Evolutionary conservation across 345 rosid species (phyloP).

Genomic region (Streptanthus diversifolius): DNA sequence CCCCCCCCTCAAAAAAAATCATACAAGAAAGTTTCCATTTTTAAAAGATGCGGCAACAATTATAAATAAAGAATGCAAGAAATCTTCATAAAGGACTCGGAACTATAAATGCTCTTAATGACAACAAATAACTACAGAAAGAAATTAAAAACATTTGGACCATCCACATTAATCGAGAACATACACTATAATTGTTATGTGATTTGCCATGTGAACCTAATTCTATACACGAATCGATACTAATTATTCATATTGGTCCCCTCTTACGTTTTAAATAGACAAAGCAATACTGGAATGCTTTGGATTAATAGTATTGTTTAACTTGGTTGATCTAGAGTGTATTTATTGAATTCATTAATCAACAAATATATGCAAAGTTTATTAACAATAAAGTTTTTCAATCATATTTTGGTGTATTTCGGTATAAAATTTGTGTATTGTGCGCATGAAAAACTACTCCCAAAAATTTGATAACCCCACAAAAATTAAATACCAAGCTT

Average conservation of each 20-base stretch:
- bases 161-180: constrained; percentile 24
- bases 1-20: too few species aligned
- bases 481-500: neutral
- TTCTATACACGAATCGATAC: neutral
- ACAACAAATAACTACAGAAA: neutral
- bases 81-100: constrained; percentile 3
- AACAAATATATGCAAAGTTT: neutral
- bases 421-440: neutral
- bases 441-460: neutral
- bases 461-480: neutral
- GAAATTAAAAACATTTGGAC: constrained; percentile 22
- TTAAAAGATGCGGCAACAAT: constrained; percentile 2
- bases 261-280: neutral
- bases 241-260: constrained; percentile 30
- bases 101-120: constrained; percentile 30
- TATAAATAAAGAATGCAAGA: neutral
- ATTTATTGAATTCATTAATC: neutral
- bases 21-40: too few species aligned
- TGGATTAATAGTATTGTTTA: neutral
- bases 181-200: constrained; percentile 23
- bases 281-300: neutral
- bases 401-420: neutral
- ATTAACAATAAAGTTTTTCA: neutral
- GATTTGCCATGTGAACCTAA: constrained; percentile 26
- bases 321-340: neutral